Evolutionary conservation across 2,329 filamentous ascomycete genomes (phyloP), one percentile per base, ranked within the genome.

Genomic region (Neopestalotiopsis clavispora): DNA sequence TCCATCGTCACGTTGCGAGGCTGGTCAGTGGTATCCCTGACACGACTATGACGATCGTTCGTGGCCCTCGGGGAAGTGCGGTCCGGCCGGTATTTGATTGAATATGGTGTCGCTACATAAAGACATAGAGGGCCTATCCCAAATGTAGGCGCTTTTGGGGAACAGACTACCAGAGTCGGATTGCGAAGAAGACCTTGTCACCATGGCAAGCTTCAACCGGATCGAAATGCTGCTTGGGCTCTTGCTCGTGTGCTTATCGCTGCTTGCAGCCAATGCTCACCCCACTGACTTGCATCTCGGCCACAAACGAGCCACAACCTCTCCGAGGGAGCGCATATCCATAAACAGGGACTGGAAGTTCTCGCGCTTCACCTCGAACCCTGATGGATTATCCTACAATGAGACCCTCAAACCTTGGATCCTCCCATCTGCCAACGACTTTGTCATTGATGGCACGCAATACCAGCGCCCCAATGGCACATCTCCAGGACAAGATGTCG

Each of bases 281-380:
- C 60, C 60, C 30, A 20, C 60, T 4, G 60, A 42, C 3, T 30
- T 38, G 38, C 34, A 63, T 42, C 28, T 63, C 10, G 9, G 17
- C 23, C 20, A 3, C 10, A 42, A 20, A 13, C 23, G 40, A 63
- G 60, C 17, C n/a, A 49, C 56, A 7, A 34, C 40, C 6, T 61
- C 63, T 12, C 66, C 68, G 2, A 78, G 80, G 34, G 76, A 79
- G 69, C 79, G 79, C 32, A 67, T 75, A 56, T 78, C 77, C 66
- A 66, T 81, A 69, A 80, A 80, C 70, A 68, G 70, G 5, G 75
- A 70, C 57, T 81, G 80, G 80, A 72, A 72, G 23, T 81, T 81
- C 68, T 70, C 72, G 7, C 78, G 79, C 66, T 81, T 80, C 69
- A 74, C 72, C 7, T 70, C 73, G 30, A 79, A 76, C 64, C 79